Evolutionary conservation across 1,284 basidiomycete genomes (phyloP), one percentile per base, ranked within the genome.

Genomic region (Austroboletus sp.): DNA sequence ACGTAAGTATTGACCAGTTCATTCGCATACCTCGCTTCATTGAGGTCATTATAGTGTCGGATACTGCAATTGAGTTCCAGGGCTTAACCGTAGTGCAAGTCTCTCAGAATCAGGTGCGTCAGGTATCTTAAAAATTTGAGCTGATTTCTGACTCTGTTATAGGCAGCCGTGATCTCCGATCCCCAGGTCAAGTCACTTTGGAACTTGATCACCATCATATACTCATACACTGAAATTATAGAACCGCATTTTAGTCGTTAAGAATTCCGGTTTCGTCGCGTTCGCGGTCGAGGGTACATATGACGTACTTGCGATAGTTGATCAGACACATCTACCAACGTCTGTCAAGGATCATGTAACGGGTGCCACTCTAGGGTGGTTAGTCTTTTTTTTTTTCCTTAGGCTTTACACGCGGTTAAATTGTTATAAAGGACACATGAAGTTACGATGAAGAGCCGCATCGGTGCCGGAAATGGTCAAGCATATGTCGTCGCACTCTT

Each of bases 241-340:
- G 70, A 89, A 89, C 53, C 80, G 78, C 26, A 77, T 89, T 26
- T 87, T 88, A 57, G 82, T 88, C n/a, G 70, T 88, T 53, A 84
- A 80, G 65, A 84, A 85, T 55, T 70, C 78, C 35, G 83, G 84
- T 12, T 85, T 87, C 53, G 82, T 82, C n/a, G 78, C 86, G 1
- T 82, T 80, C 55, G 81, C 82, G 0, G 69, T 85, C 44, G 76
- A 83, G 61, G 85, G 85, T 40, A 78, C 79, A 21, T 89, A 86
- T 59, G 71, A 80, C 46, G 83, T 88, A 12, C 74, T 89, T 31
- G 79, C 80, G 4, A 80, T 89, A 48, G 80, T 89, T 27, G 85
- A 89, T 57, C 85, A 87, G 61, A 89, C 86, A 2, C 85, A 89
- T 65, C 62, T 89, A 40, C 73, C 76, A 8, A 74, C 66, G 12